Conservation (phyloP, 805 yeast genomes). For the Alloascoidea africana region DNA sequence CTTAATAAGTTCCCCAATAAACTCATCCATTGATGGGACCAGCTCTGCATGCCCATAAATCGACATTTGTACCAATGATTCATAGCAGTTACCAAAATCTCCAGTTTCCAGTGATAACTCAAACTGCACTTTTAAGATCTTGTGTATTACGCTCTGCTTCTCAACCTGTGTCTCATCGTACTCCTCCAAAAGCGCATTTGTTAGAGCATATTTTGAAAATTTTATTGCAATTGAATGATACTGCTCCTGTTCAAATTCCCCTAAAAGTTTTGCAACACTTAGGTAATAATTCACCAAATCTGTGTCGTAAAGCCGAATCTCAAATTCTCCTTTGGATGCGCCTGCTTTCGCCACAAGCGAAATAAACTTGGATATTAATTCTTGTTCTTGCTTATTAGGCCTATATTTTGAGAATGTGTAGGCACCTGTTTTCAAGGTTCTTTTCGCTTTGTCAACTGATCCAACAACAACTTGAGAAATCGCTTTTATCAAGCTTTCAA, state of each 20-base stretch:
- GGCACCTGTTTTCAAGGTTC: too few relatives aligned
- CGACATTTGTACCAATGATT: slow-evolving; percentile 16
- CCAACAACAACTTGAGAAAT: too few relatives aligned
- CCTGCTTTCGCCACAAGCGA: too few relatives aligned
- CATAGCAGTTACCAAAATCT: slow-evolving; percentile 19
- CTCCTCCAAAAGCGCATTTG: too few relatives aligned
- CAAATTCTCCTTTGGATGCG: too few relatives aligned
- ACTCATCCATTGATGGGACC: slow-evolving; percentile 16
- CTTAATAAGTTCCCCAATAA: slow-evolving; percentile 23
- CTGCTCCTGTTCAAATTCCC: slow-evolving; percentile 19
- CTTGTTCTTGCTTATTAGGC: too few relatives aligned
- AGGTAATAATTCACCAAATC: slow-evolving; percentile 22
- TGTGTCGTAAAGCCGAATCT: too few relatives aligned
- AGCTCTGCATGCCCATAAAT: background rate
- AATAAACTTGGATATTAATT: too few relatives aligned
- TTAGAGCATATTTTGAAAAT: slow-evolving; percentile 16
- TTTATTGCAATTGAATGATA: slow-evolving; percentile 21
- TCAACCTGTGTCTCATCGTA: slow-evolving; percentile 13
- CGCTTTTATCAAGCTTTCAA: too few relatives aligned
- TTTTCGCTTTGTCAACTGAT: too few relatives aligned
- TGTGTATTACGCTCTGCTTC: slow-evolving; percentile 10
- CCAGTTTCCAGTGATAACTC: slow-evolving; percentile 16
- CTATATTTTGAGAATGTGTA: too few relatives aligned
- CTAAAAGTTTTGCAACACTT: slow-evolving; percentile 21
- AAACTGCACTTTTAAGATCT: slow-evolving; percentile 11